Conservation (phyloP, 331 rosid genomes). For the Spiraea crenata region DNA sequence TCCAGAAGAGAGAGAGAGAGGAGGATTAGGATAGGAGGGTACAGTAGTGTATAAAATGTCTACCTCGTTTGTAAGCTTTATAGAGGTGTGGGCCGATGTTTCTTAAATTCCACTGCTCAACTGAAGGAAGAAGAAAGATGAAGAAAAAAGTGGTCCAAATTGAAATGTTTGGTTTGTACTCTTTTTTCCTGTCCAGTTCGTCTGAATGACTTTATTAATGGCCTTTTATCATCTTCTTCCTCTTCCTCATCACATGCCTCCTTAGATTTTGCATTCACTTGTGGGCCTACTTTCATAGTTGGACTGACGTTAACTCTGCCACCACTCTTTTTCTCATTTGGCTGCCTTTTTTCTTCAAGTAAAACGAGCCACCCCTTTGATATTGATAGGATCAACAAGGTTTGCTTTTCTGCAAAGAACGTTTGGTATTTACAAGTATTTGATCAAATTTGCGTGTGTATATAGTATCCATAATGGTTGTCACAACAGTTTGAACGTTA, state of each 20-base stretch:
- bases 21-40: constrained; percentile 24
- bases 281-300: constrained; percentile 51
- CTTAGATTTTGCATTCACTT: constrained; percentile 57
- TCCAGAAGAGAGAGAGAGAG: not conserved
- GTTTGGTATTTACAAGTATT: too few relatives aligned
- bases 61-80: constrained; percentile 57
- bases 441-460: too few relatives aligned
- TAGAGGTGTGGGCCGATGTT: constrained; percentile 60
- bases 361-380: constrained; percentile 1
- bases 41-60: constrained; percentile 41
- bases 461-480: too few relatives aligned
- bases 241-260: constrained; percentile 55
- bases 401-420: not conserved
- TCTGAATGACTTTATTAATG: constrained; percentile 30
- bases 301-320: constrained; percentile 48
- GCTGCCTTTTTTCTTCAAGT: constrained; percentile 3
- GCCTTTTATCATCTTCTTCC: constrained; percentile 43
- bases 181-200: not conserved
- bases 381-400: not conserved
- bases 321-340: constrained; percentile 6
- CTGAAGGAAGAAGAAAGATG: not conserved
- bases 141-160: constrained; percentile 47
- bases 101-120: constrained; percentile 55
- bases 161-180: constrained; percentile 28
- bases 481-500: too few relatives aligned